Conservation (phyloP, 768 basidiomycete genomes). For the Leucosporidium scottii region DNA sequence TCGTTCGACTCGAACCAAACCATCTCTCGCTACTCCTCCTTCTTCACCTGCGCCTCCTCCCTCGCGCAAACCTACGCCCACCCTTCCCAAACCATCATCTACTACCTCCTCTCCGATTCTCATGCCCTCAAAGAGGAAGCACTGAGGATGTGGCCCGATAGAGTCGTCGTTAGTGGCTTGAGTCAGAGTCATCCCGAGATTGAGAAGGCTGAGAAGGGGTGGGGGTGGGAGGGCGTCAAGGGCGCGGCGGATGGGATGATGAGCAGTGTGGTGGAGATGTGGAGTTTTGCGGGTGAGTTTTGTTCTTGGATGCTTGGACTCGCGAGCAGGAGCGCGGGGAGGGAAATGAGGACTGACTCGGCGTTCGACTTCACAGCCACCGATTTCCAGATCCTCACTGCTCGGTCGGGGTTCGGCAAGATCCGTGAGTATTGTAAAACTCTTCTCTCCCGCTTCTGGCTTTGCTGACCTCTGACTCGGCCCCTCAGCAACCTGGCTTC, state of each 20-base stretch:
- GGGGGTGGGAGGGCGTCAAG: slow-evolving; percentile 3
- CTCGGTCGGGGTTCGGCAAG: background rate
- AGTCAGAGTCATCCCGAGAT: slow-evolving; percentile 8
- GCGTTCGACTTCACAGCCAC: no score
- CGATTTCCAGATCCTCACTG: background rate
- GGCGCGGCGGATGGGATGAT: slow-evolving; percentile 18
- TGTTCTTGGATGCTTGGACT: no score
- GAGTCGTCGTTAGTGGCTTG: slow-evolving; percentile 23
- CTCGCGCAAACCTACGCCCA: slow-evolving; percentile 15
- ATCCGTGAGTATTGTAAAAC: background rate
- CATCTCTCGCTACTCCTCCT: slow-evolving; percentile 5
- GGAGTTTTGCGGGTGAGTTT: slow-evolving; percentile 8
- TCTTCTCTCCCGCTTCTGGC: no score
- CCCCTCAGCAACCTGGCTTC: no score
- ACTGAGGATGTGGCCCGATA: slow-evolving; percentile 3
- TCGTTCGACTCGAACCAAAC: slow-evolving; percentile 3
- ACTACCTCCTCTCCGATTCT: slow-evolving; percentile 24
- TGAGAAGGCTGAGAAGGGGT: slow-evolving; percentile 1
- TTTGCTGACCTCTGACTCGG: no score
- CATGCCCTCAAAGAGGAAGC: slow-evolving; percentile 13
- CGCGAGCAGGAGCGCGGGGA: no score
- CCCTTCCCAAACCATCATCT: slow-evolving; percentile 23
- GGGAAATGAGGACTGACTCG: no score
- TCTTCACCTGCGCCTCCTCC: slow-evolving; percentile 19
- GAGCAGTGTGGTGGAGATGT: slow-evolving; percentile 23